Evolutionary conservation across 352 stramenopile genomes (phyloP).

Genomic region (Globisporangium megalacanthum): DNA sequence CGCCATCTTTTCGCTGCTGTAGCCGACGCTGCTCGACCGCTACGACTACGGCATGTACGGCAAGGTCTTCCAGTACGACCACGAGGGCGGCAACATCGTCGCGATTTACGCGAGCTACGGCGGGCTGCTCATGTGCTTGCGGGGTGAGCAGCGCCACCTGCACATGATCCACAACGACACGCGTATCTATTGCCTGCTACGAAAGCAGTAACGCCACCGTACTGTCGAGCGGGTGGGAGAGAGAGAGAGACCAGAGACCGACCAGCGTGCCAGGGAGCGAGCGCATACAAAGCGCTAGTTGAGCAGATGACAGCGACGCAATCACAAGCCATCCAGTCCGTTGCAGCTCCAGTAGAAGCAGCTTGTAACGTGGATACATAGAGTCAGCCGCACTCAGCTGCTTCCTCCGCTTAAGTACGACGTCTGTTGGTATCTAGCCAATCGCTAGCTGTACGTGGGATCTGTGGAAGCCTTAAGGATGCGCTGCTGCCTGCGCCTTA

Average conservation of each 20-base stretch:
- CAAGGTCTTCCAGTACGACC: slow-evolving; percentile 96
- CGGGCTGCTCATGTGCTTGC: slow-evolving; percentile 96
- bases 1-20: neutral
- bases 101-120: slow-evolving; percentile 96
- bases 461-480: no score
- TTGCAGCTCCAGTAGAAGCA: neutral
- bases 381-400: slow-evolving; percentile 10
- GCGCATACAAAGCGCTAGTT: no score
- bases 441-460: neutral
- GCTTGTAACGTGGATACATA: slow-evolving; percentile 10
- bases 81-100: slow-evolving; percentile 92
- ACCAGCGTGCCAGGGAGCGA: neutral
- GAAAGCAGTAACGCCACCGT: slow-evolving; percentile 63
- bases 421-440: neutral
- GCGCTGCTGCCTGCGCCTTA: slow-evolving; percentile 3
- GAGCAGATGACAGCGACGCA: neutral
- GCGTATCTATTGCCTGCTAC: slow-evolving; percentile 91
- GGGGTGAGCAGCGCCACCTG: slow-evolving; percentile 95
- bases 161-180: slow-evolving; percentile 97
- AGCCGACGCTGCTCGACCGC: slow-evolving; percentile 92
- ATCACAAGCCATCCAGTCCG: neutral
- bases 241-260: neutral
- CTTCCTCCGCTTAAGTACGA: neutral
- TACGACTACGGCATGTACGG: slow-evolving; percentile 99
- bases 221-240: neutral